These are phyloP conservation scores for Phytomonas serpens DNA, from an alignment of 208 protist species.

Conservation along the genomic window DNA sequence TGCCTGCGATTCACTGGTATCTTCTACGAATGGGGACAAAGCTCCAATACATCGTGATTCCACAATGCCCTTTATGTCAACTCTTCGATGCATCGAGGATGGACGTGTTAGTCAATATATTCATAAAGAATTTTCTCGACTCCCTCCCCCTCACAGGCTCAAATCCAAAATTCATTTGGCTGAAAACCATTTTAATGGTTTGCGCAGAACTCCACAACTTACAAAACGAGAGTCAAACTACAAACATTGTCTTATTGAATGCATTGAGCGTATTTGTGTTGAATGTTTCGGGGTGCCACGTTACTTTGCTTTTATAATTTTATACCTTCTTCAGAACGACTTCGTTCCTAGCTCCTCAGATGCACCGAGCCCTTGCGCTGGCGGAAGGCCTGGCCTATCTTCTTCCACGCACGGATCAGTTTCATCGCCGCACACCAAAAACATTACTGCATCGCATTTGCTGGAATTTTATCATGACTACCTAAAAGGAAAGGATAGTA, in stretches of 20 bases:
- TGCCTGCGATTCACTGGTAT: background rate
- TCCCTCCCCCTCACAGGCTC: constrained; percentile 34
- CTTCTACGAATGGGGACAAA: background rate
- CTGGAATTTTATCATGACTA: constrained; percentile 72
- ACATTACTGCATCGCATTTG: constrained; percentile 49
- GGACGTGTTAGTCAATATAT: constrained; percentile 46
- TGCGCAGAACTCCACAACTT: constrained; percentile 10
- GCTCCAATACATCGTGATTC: constrained; percentile 4
- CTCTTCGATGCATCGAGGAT: constrained; percentile 53
- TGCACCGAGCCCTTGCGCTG: background rate
- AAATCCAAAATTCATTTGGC: background rate
- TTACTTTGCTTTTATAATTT: constrained; percentile 73
- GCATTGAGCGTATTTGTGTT: constrained; percentile 63
- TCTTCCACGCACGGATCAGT: background rate
- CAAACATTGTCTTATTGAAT: constrained; percentile 40
- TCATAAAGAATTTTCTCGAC: constrained; percentile 57
- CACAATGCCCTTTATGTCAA: constrained; percentile 34
- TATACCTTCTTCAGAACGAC: constrained; percentile 45
- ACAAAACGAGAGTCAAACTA: constrained; percentile 58
- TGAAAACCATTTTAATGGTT: background rate
- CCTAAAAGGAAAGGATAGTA: constrained; percentile 53
- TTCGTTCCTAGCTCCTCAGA: constrained; percentile 9
- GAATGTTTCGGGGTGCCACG: constrained; percentile 78
- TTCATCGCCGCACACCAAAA: background rate
- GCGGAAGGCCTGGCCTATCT: constrained; percentile 10